Percentiles rank a stretch among this genome's conserved stretches.
These are phyloP conservation scores for Rostrohypoxylon terebratum DNA, from an alignment of 495 filamentous ascomycete species.

Conservation along the genomic window DNA sequence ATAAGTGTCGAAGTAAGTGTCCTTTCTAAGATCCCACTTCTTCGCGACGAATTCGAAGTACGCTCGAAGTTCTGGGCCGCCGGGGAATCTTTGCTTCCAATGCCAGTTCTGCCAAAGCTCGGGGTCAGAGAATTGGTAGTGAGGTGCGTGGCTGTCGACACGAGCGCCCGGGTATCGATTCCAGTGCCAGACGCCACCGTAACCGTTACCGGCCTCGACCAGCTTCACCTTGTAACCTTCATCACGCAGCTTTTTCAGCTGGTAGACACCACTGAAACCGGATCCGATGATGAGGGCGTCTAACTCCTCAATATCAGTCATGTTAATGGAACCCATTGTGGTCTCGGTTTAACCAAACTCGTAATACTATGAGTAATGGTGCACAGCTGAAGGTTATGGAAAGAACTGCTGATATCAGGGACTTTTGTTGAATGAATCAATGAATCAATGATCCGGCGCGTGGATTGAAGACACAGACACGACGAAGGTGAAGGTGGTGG, in stretches of 20 bases:
- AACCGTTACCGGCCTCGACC: constrained; percentile 60
- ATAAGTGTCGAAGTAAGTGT: constrained; percentile 62
- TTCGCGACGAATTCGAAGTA: constrained; percentile 70
- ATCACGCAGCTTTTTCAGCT: constrained; percentile 50
- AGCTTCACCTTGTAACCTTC: constrained; percentile 53
- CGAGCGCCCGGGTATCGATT: constrained; percentile 66
- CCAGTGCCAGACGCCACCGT: constrained; percentile 67
- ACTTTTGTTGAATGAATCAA: neutral
- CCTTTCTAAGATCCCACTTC: constrained; percentile 61
- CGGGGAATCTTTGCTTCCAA: constrained; percentile 65
- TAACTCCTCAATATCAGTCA: constrained; percentile 50
- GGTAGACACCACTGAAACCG: constrained; percentile 58
- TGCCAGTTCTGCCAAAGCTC: constrained; percentile 67
- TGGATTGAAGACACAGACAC: neutral
- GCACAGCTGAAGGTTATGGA: neutral
- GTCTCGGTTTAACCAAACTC: neutral
- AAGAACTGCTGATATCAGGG: neutral
- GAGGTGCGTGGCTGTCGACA: constrained; percentile 63
- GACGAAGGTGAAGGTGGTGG: neutral
- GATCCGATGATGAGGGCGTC: constrained; percentile 67
- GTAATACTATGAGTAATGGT: neutral
- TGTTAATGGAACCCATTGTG: constrained; percentile 30
- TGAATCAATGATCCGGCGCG: neutral
- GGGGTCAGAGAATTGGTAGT: constrained; percentile 64
- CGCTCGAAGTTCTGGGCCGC: constrained; percentile 59